Conservation (phyloP, 305 asterid genomes). For the Fraxinus dipetala region DNA sequence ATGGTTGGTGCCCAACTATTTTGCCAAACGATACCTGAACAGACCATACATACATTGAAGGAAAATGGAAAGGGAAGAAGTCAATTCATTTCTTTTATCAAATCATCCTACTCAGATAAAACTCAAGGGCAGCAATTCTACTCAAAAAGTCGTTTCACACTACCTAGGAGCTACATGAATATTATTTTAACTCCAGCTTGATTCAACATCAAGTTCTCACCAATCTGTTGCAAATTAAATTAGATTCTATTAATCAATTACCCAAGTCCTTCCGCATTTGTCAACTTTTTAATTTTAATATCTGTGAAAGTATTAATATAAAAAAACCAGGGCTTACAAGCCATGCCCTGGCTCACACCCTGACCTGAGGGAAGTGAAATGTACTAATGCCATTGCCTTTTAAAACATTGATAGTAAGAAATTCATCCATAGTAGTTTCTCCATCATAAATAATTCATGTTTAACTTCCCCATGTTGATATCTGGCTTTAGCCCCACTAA, state of each 20-base stretch:
- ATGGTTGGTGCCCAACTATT: background rate
- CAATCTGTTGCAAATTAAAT: background rate
- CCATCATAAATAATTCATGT: constrained; percentile 2
- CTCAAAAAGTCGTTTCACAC: constrained; percentile 10
- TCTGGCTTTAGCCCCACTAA: background rate
- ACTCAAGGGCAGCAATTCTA: background rate
- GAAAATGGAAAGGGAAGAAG: background rate
- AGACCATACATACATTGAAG: background rate
- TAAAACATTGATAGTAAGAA: background rate
- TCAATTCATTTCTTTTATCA: background rate
- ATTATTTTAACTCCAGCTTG: background rate
- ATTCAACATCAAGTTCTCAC: background rate
- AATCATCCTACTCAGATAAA: background rate
- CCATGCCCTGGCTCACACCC: background rate
- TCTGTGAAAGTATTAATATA: background rate
- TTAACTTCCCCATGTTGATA: constrained; percentile 3
- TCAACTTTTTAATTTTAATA: background rate
- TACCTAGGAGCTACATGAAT: background rate
- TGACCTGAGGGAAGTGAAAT: background rate
- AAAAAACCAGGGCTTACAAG: background rate
- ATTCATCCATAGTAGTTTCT: background rate
- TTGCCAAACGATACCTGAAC: background rate
- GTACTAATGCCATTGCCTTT: background rate
- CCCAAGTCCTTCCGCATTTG: background rate
- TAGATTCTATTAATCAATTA: background rate